Evolutionary conservation across 2,329 filamentous ascomycete species (phyloP), one percentile per base, ranked within the genome.

Genomic region (Claviceps sp.): DNA sequence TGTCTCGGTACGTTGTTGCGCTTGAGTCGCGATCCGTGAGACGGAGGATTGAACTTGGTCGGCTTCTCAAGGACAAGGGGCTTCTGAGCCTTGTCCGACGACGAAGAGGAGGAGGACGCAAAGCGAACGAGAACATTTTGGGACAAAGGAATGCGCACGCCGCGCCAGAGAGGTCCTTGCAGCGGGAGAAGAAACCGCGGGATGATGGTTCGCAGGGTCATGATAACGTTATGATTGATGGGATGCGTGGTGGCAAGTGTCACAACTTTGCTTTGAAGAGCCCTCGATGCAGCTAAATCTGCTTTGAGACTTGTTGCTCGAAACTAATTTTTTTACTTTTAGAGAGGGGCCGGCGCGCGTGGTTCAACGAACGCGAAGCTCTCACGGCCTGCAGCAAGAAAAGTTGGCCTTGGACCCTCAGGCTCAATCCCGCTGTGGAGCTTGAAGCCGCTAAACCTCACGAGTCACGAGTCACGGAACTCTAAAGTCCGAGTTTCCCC

Each of bases 31-130:
- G 85, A 73, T 13, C 86, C 84, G 67, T 97, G 93, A 0, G 91
- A 97, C 0, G 93, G 93, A 2, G 93, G 91, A 47, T 87, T 87
- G 75, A 95, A 97, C 65, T 84, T 86, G 62, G 86, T 78, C 24
- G 91, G 91, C 68, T 96, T 89, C 61, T 87, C 87, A 57, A 98
- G 82, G 5, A 89, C 78, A 55, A 83, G 76, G 38, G 80, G 44
- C 26, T 84, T 85, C 56, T 68, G 70, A 45, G 59, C 53, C 43
- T 49, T 43, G 44, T 55, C 49, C 22, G 42, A 40, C 37, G 37
- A 40, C 16, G 37, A 45, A n/a, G 44, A 46, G 13, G 54, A 53
- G 8, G 59, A 58, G 1, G 65, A 67, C 49, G 62, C 62, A 56
- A 65, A 70, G 48, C 66, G 66, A 48, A 69, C 58, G 58, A 59